Conservation (phyloP, 2,329 filamentous ascomycete genomes). For the Pseudopithomyces maydicus region DNA sequence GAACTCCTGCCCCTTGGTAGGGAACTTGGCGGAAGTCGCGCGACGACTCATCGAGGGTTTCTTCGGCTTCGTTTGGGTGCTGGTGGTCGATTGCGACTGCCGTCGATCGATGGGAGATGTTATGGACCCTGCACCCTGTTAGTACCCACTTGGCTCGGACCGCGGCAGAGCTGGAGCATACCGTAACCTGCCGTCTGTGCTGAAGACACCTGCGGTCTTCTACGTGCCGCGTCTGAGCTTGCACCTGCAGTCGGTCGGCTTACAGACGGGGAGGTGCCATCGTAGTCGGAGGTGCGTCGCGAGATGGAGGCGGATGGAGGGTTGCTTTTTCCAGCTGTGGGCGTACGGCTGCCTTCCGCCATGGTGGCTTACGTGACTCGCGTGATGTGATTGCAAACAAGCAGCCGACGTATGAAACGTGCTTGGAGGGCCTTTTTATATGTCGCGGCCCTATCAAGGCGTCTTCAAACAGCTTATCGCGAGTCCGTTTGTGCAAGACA, state of each 20-base stretch:
- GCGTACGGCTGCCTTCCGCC: constrained; percentile 36
- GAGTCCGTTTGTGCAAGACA: too few relatives aligned
- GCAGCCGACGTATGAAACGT: background rate
- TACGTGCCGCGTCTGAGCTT: constrained; percentile 34
- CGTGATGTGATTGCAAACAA: background rate
- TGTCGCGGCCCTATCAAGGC: constrained; percentile 8
- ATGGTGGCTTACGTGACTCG: constrained; percentile 23
- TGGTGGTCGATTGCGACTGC: constrained; percentile 19
- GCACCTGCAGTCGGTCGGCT: constrained; percentile 16
- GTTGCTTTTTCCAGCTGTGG: constrained; percentile 28
- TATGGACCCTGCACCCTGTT: constrained; percentile 36
- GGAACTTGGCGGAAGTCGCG: constrained; percentile 73
- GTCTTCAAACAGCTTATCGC: background rate
- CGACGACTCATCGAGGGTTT: constrained; percentile 77
- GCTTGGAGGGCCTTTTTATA: background rate
- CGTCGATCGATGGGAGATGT: constrained; percentile 39
- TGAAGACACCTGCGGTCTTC: constrained; percentile 31
- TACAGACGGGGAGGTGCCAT: constrained; percentile 25
- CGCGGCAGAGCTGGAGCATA: constrained; percentile 15
- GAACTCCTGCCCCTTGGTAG: constrained; percentile 83
- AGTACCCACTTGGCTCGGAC: background rate
- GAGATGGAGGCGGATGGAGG: constrained; percentile 26
- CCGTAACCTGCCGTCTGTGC: constrained; percentile 42
- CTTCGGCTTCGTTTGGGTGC: constrained; percentile 52
- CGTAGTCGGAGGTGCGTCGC: constrained; percentile 33